Evolutionary conservation across 2,329 filamentous ascomycete genomes (phyloP), one percentile per base, ranked within the genome.

Genomic region (Iodosphaeria phyllophila): DNA sequence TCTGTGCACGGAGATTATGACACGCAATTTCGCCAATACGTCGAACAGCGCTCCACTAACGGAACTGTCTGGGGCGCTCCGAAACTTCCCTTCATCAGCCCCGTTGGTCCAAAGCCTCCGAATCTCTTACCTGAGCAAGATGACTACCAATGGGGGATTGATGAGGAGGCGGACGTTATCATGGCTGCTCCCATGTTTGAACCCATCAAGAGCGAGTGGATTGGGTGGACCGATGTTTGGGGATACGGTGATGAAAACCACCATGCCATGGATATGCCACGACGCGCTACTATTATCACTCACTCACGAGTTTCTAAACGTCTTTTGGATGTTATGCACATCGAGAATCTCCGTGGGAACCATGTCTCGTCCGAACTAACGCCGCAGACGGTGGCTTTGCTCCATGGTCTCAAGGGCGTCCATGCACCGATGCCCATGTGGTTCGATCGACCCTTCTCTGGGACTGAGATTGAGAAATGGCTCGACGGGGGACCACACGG

Each of bases 291-390:
- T n/a, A 77, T 84, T 38, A 71, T 82, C 32, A 83, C 77, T 0
- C 74, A 80, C 33, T 72, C 74, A 2, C 68, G 78, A 26, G 54
- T 80, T 6, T 83, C 76, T 10, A 74, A 71, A 42, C 63, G 62
- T 15, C 56, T 86, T 3, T 55, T 86, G 17, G 64, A 79, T 35
- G 61, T 72, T 32, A 84, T 84, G 76, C 76, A 86, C 41, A 60
- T 68, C 17, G 79, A 84, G 44, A 78, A 77, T 26, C 56, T 74
- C 33, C 60, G 64, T 9, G 74, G 75, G 33, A 74, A 76, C 38
- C 75, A 82, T 41, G 70, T 84, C 38, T 75, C 74, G 29, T 77
- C 76, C 0, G 78, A 86, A 43, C 83, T 86, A 76, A 76, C 72
- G 31, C 69, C 76, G 1, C 71, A 75, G 28, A 74, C 74, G 0